Conservation (phyloP, 345 rosid genomes). For the Salix dunnii region DNA sequence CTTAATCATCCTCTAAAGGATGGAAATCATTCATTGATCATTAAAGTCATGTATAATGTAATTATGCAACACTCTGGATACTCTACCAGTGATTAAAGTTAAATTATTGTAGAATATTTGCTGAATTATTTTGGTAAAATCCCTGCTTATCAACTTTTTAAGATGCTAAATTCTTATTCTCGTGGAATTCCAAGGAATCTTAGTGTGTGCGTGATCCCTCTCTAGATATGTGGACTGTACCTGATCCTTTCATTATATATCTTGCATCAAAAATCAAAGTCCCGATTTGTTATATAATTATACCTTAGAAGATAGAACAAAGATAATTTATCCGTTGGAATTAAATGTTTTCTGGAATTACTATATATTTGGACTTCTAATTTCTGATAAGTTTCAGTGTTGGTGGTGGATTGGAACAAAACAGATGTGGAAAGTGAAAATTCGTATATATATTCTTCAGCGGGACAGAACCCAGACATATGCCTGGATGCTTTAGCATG, state of each 20-base stretch:
- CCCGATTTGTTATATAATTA: background rate
- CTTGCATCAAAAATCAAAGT: background rate
- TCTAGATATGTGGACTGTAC: conserved; percentile 9
- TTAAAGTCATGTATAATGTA: too few relatives aligned
- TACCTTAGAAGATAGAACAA: background rate
- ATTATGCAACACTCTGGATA: conserved; percentile 1
- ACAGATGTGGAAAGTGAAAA: conserved; percentile 30
- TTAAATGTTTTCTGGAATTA: background rate
- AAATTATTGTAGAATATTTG: conserved; percentile 9
- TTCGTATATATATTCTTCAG: conserved; percentile 35
- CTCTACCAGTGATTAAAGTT: conserved; percentile 13
- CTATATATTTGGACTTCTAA: background rate
- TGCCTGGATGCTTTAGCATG: conserved; percentile 14
- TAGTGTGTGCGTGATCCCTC: conserved; percentile 29
- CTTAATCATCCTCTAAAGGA: background rate
- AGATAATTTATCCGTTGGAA: background rate
- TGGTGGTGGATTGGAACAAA: conserved; percentile 12
- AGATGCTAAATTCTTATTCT: conserved; percentile 39
- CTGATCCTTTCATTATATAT: background rate
- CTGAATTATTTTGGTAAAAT: background rate
- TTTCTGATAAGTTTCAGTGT: background rate
- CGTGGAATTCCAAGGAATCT: conserved; percentile 21
- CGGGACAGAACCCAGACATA: conserved; percentile 18
- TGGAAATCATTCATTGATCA: too few relatives aligned
- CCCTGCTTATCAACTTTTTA: background rate